phyloP scores from a whole-genome alignment of 805 yeast species.

The Lipomyces spencermartinsiae region DNA sequence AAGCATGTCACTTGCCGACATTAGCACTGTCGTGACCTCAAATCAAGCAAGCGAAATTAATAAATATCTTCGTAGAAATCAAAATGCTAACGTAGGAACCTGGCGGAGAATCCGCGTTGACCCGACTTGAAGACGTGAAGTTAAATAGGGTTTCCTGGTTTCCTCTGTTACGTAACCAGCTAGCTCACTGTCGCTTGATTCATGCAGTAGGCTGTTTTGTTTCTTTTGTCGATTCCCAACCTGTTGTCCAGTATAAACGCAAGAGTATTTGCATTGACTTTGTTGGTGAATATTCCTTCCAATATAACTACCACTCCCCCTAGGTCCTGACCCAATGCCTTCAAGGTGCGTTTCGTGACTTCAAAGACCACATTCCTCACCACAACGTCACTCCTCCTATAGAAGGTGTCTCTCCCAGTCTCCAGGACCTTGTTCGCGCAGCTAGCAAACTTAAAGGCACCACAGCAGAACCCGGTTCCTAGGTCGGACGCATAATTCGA shows the following conservation, averaged over 20 bases:
- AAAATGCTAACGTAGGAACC: no score
- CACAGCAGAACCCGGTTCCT: constrained; percentile 2
- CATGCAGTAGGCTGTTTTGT: no score
- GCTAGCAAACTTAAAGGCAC: constrained; percentile 4
- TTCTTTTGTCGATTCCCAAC: no score
- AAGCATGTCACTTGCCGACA: no score
- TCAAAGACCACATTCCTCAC: background rate
- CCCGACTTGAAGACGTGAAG: no score
- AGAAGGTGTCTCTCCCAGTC: background rate
- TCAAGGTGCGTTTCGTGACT: constrained; percentile 1
- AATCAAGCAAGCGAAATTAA: no score
- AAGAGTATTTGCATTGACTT: constrained; percentile 1
- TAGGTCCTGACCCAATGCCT: constrained; percentile 5
- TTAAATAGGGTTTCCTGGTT: no score
- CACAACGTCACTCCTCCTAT: background rate
- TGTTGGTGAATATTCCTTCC: background rate
- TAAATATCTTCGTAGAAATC: no score
- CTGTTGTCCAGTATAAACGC: constrained; percentile 1
- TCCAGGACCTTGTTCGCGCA: background rate
- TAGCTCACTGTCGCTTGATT: no score
- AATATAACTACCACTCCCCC: constrained; percentile 1
- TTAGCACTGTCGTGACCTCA: no score
- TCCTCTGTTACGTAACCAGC: no score
- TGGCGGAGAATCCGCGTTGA: no score
- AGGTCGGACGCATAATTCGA: constrained; percentile 1